phyloP scores from a whole-genome alignment of 176 grass and related monocot species.

The Avena insularis region DNA sequence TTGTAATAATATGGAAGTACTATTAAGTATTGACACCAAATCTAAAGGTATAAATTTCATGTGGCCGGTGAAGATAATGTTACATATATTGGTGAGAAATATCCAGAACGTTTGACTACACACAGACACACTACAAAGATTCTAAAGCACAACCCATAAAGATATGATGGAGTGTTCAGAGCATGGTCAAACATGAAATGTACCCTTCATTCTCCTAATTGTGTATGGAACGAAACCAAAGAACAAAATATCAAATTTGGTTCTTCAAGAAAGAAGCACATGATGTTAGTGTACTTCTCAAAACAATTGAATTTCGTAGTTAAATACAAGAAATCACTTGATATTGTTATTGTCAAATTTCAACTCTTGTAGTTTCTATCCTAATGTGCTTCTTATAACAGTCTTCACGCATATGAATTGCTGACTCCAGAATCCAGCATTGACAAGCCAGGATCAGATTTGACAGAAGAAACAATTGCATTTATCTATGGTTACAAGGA shows the following conservation, averaged over 20 bases:
- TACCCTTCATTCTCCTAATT: background rate
- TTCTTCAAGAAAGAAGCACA: background rate
- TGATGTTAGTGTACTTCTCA: background rate
- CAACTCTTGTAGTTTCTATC: background rate
- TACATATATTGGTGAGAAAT: background rate
- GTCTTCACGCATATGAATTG: background rate
- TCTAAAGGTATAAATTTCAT: background rate
- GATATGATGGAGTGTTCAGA: background rate
- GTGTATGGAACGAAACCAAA: background rate
- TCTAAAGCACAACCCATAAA: constrained; percentile 2
- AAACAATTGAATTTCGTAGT: background rate
- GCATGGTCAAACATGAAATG: background rate
- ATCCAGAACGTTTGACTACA: background rate
- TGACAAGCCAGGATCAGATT: background rate
- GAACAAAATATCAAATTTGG: background rate
- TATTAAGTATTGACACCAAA: background rate
- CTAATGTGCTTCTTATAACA: background rate
- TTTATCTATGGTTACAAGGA: background rate
- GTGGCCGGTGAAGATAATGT: background rate
- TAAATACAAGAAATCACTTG: background rate
- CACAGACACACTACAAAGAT: background rate
- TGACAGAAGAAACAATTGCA: background rate
- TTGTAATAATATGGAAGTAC: background rate
- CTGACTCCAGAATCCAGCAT: background rate
- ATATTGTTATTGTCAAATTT: background rate